These are phyloP conservation scores for Aspergillus affinis DNA, from an alignment of 495 filamentous ascomycete species.

Conservation along the genomic window DNA sequence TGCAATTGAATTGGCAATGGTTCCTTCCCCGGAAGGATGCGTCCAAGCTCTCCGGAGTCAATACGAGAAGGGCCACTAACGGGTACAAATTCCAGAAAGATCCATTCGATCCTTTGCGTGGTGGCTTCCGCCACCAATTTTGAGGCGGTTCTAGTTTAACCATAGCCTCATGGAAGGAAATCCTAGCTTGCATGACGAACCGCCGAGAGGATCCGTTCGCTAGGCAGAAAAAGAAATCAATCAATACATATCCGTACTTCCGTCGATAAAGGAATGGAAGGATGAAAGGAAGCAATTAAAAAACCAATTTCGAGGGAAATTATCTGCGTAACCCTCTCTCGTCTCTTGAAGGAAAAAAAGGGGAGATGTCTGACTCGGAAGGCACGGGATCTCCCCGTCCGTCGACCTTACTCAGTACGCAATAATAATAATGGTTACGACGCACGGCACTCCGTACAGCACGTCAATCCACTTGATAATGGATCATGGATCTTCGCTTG, in stretches of 20 bases:
- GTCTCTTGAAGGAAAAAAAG: not conserved
- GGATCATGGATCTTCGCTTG: not conserved
- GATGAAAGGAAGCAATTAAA: too few species aligned
- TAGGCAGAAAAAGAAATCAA: too few species aligned
- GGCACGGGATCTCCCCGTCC: slow-evolving; percentile 12
- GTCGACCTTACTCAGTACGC: slow-evolving; percentile 7
- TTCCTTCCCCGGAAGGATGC: not conserved
- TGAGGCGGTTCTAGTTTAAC: not conserved
- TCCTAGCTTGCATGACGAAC: not conserved
- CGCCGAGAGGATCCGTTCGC: not conserved
- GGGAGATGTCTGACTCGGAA: not conserved
- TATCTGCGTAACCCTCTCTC: not conserved
- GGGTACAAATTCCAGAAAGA: slow-evolving; percentile 14
- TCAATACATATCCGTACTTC: too few species aligned
- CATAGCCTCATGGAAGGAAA: not conserved
- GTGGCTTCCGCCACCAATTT: slow-evolving; percentile 6
- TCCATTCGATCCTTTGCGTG: slow-evolving; percentile 10
- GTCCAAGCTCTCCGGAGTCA: not conserved
- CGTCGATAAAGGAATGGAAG: too few species aligned
- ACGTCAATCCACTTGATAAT: not conserved
- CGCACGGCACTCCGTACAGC: not conserved
- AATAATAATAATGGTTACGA: not conserved
- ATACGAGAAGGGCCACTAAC: not conserved
- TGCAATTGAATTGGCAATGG: not conserved
- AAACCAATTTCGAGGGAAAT: not conserved